Evolutionary conservation across 2,329 filamentous ascomycete species (phyloP), one percentile per base, ranked within the genome.

Genomic region (Trichoderma guizhouense): DNA sequence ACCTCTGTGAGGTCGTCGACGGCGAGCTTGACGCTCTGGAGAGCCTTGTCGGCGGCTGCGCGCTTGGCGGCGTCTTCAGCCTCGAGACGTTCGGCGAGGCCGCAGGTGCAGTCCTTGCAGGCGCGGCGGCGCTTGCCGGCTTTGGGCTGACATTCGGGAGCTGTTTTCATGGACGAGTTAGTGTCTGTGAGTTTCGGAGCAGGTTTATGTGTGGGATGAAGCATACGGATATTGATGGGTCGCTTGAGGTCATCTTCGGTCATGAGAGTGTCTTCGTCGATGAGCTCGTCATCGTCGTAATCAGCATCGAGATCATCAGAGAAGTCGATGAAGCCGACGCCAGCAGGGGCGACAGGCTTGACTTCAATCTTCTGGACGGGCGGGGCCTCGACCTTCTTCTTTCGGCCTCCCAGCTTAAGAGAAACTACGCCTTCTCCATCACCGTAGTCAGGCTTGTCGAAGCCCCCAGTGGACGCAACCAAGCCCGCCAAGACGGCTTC

Each of bases 71-170:
- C 86, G 81, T 98, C 96, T 84, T 98, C 94, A n/a, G 91, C 91
- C 77, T 94, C 92, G 65, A 98, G 83, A 73, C 92, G 90, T 80
- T 96, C 90, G 28, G 95, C 94, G 30, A 99, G 89, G 65, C 96
- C 96, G 79, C 96, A 99, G 9, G 93, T 95, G 85, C 96, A 99
- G 85, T 99, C 96, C 84, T 99, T 98, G 87, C 96, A 99, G 72
- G 96, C 94, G 74, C 95, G 91, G 70, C 95, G 92, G 76, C 95
- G 91, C 85, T 97, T 97, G 72, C 93, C 94, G 58, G 91, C 87
- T 83, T 96, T 93, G 62, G 95, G 95, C 72, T 91, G 90, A 82
- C 96, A 99, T 80, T 97, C 93, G 30, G 91, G 88, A 67, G 96
- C 95, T 89, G 74, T 71, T 3, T 24, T 61, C 32, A 43, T 11